Base-by-base conservation (phyloP, 1,139 yeast species). In the Suhomyces maxii region DNA sequence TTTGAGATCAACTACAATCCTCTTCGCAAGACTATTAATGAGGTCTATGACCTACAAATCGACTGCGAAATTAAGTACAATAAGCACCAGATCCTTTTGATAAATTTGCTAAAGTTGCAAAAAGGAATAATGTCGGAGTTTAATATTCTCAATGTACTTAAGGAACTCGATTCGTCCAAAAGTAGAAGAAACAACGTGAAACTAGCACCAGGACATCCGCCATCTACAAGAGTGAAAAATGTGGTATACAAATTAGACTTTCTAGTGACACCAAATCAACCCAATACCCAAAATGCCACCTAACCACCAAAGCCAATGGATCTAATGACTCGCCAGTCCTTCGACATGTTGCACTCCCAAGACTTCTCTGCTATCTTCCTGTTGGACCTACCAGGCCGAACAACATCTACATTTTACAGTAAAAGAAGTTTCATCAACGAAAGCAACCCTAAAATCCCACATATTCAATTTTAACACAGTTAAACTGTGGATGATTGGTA, bases 1-100 rank as follows among this genome's bases (percentile, higher is more conserved):
- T 58, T 72, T 40, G 49, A 50, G 33, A 45, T 59, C 26, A 71
- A 69, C 53, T 64, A 67, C 53, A 50, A 48, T 12, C 53, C 57
- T 41, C 26, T 53, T 31, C 47, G 49, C 36, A 43, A 45, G 30
- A 35, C 41, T 8, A 44, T 55, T 5, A 44, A 46, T 8, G 55
- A 53, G 30, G 40, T 49, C 3, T 49, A 40, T 14, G 57, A 53
- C 40, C 46, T 48, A 8, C 14, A 25, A 9, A 10, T 39, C 23
- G 49, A 31, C 37, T 41, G 8, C 36, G 34, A 28, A n/a, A 28
- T 18, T 10, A 18, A 18, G 23, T 13, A 40, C 36, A 13, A 43
- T 36, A 44, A 43, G 26, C 26, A 36, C 23, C 33, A 39, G 10
- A 26, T 47, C 9, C 39, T 53, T 11, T 14, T 48, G 10, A 12